Evolutionary conservation across 2,329 filamentous ascomycete genomes (phyloP), one percentile per base, ranked within the genome.

Genomic region (Penicillium decumbens): DNA sequence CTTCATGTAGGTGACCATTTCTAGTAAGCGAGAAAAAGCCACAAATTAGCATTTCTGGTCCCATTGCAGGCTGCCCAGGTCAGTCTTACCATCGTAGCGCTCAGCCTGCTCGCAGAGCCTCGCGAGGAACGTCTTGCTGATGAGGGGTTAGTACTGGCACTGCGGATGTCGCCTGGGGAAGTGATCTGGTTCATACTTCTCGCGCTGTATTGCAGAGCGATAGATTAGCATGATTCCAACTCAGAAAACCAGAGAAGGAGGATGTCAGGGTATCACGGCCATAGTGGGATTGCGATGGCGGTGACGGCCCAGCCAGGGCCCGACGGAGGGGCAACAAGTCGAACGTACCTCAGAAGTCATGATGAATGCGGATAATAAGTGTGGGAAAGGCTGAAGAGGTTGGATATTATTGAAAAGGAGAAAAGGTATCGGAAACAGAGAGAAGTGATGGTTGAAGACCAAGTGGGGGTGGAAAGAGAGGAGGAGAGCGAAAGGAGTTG

Each of bases 1-100:
- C 81, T 97, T 97, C 93, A 97, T 97, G 81, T 92, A 96, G 72
- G 85, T 90, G 67, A 97, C 92, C 92, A 97, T 97, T 80, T 97
- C 82, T 85, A 51, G 60, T 54, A 57, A 44, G 37, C 43, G 59
- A 57, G 58, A 48, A 51, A 52, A 63, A 23, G 20, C 20, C 44
- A 72, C 48, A 60, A 49, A 41, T 57, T 40, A 60, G 54, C 20
- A 43, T 27, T 18, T 32, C 37, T 43, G 5, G 13, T n/a, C 24
- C 28, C 23, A 23, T 40, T 3, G 15, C 12, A 13, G 23, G 12
- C 32, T 45, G 15, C 29, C 40, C 33, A 39, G 20, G 45, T 24
- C 18, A 49, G 12, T 46, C 81, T 75, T 74, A 84, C 81, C 93
- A 92, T 98, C 92, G 80, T 98, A 98, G 74, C 92, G 92, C 84